Conservation (phyloP, 805 yeast genomes). For the Osmozyma mogii region DNA sequence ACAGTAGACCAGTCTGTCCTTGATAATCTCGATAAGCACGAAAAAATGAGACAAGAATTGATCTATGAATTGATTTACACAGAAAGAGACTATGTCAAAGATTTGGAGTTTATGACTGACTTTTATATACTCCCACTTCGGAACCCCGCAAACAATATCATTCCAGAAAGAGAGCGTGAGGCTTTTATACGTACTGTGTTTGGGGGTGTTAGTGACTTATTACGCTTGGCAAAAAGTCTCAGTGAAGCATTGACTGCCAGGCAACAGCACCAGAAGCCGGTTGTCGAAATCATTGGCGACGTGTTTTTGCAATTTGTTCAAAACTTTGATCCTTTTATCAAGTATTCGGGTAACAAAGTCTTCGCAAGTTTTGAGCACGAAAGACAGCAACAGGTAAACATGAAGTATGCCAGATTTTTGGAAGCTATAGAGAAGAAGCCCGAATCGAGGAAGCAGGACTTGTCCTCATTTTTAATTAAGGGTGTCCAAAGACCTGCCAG, state of each 20-base stretch:
- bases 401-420: slow-evolving; percentile 86
- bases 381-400: slow-evolving; percentile 83
- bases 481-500: slow-evolving; percentile 96
- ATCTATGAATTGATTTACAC: slow-evolving; percentile 91
- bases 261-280: slow-evolving; percentile 73
- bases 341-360: slow-evolving; percentile 90
- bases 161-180: slow-evolving; percentile 83
- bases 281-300: slow-evolving; percentile 82
- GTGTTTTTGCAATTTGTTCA: slow-evolving; percentile 77
- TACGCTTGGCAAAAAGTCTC: slow-evolving; percentile 72
- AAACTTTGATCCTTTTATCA: slow-evolving; percentile 83
- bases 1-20: slow-evolving; percentile 77
- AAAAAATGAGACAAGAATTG: slow-evolving; percentile 88
- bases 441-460: slow-evolving; percentile 82
- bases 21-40: slow-evolving; percentile 72
- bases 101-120: slow-evolving; percentile 85
- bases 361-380: slow-evolving; percentile 95
- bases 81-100: slow-evolving; percentile 92
- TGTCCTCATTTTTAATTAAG: slow-evolving; percentile 86
- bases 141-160: slow-evolving; percentile 63
- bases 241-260: slow-evolving; percentile 86
- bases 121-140: slow-evolving; percentile 89
- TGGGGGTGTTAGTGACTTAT: slow-evolving; percentile 80
- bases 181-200: slow-evolving; percentile 88
- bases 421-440: slow-evolving; percentile 83